Evolutionary conservation across 805 yeast genomes (phyloP), one percentile per base, ranked within the genome.

Genomic region (Candida ponderosae): DNA sequence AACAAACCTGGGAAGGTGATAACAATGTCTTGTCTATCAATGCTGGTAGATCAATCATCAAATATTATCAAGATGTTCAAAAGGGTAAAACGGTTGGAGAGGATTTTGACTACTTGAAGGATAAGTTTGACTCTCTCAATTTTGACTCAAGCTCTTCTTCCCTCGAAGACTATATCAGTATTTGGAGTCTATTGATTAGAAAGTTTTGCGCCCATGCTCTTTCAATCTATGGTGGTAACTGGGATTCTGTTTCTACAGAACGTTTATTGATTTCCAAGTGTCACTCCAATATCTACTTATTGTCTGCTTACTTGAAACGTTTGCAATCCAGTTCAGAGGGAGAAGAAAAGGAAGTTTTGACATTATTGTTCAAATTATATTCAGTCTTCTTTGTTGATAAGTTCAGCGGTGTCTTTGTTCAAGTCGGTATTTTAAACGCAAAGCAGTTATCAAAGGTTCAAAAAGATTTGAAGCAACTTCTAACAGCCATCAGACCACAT

Each of bases 1-100:
- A 89, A 65, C 88, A 96, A 62, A 89, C 97, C 16, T 89, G 97
- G 97, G 97, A 89, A 66, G 97, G 97, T 60, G 97, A 89, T 61
- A 89, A 89, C 66, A 88, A 79, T 53, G 81, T 89, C 32, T 69
- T 89, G 45, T 83, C 88, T 2, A 76, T 86, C 60, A 80, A 87
- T 37, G 76, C 87, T 41, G 97, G 96, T 40, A 79, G 90, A 58
- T 76, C 93, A 20, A 65, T 67, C 30, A 48, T 66, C 37, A 66
- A 67, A 46, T 66, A 66, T 44, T 64, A 63, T 42, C 54, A 56
- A 32, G 66, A 60, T 39, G 51, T 64, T 18, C 50, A 56, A 15
- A 57, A 55, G 40, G 68, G 68, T 36, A 58, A 56, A 43, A 44
- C 34, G 33, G 51, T 45, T 21, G 51, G 53, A 31, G 56, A 49